Base-by-base conservation (phyloP, 1,284 basidiomycete genomes). In the Ustilago loliicola region DNA sequence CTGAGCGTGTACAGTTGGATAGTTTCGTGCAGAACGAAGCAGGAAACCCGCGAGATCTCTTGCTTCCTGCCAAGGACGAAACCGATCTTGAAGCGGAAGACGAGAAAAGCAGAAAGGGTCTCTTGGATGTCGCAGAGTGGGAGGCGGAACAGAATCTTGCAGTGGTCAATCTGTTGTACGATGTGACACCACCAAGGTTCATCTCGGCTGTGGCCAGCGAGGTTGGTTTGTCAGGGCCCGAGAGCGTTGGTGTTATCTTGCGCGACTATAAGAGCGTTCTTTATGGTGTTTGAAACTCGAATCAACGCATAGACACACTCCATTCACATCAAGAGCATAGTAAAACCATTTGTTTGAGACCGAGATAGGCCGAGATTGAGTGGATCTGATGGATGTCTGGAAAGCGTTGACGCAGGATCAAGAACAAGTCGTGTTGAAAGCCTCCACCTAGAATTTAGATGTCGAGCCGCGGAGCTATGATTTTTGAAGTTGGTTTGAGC, bases 1-100 rank as follows among this genome's bases (percentile, higher is more conserved):
- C 93, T 25, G 97, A 99, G 81, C 91, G 92, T 38, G 93, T 99
- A 38, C 92, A 94, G 86, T 89, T 99, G 57, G 97, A 99, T 87
- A 93, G 93, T 34, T 95, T 99, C 77, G 95, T 94, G 32, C 94
- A 94, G 86, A 99, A 99, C 86, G 97, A 99, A 87, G 89, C 97
- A 38, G 81, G 80, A 17, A 78, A 80, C 29, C 73, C 80, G 29
- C 50, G 60, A 0, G 79, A 82, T 17, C 72, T 83, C 8, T 61
- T 84, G 9, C 62, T 69, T 2, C 42, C 62, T 1, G 56, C 74
- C 8, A 65, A 67, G 21, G 68, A 80, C 38, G 65, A 61, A 6
- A 29, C 34, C n/a, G 68, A 73, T 25, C 38, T n/a, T 15, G 63
- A 61, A 2, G 53, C 54, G 25, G 61, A 45, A 13, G 56, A 50